Evolutionary conservation across 768 basidiomycete genomes (phyloP), one percentile per base, ranked within the genome.

Genomic region (Kwoniella mangroviensis): DNA sequence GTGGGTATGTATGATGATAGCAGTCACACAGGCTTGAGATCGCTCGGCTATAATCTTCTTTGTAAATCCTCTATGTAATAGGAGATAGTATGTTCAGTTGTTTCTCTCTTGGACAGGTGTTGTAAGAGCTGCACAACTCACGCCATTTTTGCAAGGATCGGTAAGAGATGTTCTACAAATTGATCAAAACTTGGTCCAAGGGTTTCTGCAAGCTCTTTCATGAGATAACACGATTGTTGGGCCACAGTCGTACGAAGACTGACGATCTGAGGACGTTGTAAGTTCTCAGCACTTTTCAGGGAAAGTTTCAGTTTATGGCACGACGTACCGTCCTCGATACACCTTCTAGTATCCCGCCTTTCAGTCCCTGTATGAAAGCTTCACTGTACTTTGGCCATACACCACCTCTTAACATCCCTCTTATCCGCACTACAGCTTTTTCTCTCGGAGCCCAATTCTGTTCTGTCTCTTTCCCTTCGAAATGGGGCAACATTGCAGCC

Each of bases 391-490:
- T 88, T 41, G 85, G 81, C 80, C 92, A 89, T 2, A 91, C 91
- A 49, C 92, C 92, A 28, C 93, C 93, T 79, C 90, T 91, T 66
- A 98, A 84, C 92, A 97, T 93, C 19, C 94, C 92, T 54, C 94
- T 88, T 9, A 98, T 90, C 19, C 89, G 87, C 53, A 88, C 86
- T 70, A 95, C 86, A 11, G 91, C 87, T 73, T 87, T 87, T 71
- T 99, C 96, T 68, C 96, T 88, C 34, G 86, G 85, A 53, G 88
- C 86, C 96, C 96, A 99, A 75, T 99, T 99, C 72, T 95, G 92
- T 80, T 99, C 96, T 0, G 92, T 91, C 84, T 99, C 96, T 84
- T 89, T 96, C n/a, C 96, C 97, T 91, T 93, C 92, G 76, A 97
- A 98, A 41, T 86, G 84, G 63, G 91, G 90, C 21, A 86, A 80